Conservation (phyloP, 345 rosid genomes). For the Ceriops decandra region DNA sequence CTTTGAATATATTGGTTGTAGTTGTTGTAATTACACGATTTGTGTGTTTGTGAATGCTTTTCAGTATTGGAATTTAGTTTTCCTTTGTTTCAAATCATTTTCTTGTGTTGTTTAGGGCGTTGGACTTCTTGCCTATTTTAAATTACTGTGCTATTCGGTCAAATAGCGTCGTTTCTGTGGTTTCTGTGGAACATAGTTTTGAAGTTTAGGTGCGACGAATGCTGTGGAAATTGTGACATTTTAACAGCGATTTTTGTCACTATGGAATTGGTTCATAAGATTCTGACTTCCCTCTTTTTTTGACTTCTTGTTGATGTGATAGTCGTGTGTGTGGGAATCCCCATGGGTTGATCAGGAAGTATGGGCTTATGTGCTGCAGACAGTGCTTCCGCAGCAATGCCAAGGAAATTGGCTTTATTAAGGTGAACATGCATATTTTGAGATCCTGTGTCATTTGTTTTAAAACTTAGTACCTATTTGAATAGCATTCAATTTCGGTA, state of each 20-base stretch:
- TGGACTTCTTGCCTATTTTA: no score
- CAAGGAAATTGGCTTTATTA: conserved; percentile 37
- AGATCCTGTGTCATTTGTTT: not conserved
- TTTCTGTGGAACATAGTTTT: no score
- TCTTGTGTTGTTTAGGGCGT: no score
- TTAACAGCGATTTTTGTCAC: not conserved
- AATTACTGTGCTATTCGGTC: no score
- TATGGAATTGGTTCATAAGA: not conserved
- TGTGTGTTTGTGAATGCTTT: no score
- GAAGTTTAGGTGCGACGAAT: no score
- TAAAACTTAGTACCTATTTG: not conserved
- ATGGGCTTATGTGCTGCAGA: conserved; percentile 39
- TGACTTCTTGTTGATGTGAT: conserved; percentile 2
- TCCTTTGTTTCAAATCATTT: no score
- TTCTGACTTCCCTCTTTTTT: not conserved
- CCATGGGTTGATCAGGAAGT: conserved; percentile 35
- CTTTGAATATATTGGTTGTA: no score
- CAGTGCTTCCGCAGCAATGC: conserved; percentile 41
- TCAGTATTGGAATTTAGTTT: no score
- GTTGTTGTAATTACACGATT: no score
- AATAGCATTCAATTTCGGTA: not conserved
- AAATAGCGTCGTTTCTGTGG: no score
- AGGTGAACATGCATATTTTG: conserved; percentile 10
- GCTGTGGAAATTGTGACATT: not conserved
- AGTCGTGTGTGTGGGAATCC: conserved; percentile 38